Evolutionary conservation across 352 stramenopile genomes (phyloP).

Genomic region (Phytophthora sansomeana): DNA sequence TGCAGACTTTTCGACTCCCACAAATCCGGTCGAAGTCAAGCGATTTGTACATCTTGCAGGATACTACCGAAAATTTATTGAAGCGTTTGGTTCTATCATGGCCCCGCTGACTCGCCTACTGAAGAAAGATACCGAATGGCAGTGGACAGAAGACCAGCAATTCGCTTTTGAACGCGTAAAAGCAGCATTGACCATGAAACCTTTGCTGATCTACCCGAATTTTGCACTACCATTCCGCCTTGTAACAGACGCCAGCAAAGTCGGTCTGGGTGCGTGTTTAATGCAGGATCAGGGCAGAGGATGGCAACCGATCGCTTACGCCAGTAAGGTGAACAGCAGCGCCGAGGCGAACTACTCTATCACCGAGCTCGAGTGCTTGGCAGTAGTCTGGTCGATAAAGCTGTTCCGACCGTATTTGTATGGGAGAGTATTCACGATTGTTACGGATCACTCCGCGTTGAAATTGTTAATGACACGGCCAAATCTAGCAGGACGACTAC

Average conservation of each 20-base stretch:
- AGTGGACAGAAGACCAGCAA: background rate
- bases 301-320: background rate
- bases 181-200: background rate
- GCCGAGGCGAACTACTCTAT: background rate
- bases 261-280: background rate
- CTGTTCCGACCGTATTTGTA: too few relatives aligned
- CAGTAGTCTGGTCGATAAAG: background rate
- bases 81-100: slow-evolving; percentile 1
- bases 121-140: background rate
- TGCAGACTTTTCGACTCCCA: slow-evolving; percentile 2
- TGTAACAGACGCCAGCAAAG: background rate
- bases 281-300: background rate
- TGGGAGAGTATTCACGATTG: too few relatives aligned
- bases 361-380: background rate
- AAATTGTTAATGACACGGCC: too few relatives aligned
- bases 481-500: too few relatives aligned
- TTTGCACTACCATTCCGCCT: background rate
- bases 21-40: slow-evolving; percentile 5
- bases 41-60: slow-evolving; percentile 31
- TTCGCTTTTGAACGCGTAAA: background rate
- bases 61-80: background rate
- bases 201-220: background rate
- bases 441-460: too few relatives aligned
- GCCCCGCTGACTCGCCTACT: background rate
- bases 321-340: background rate